Evolutionary conservation across 2,329 filamentous ascomycete species (phyloP).

Genomic region (Microsporum audouinii): DNA sequence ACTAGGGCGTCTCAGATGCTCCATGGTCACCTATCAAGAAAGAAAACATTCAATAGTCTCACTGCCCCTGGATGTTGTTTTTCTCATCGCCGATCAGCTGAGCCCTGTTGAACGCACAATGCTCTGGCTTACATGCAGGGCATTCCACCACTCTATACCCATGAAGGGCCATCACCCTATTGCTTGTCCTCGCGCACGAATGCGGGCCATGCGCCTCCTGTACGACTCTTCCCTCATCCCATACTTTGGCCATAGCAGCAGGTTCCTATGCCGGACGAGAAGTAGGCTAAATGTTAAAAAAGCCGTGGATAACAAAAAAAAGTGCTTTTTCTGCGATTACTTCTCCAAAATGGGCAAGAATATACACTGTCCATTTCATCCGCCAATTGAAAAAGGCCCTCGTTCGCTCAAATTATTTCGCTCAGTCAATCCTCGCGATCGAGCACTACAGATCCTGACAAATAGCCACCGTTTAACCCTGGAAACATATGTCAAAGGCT

Average conservation of each 20-base stretch:
- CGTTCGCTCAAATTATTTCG: neutral
- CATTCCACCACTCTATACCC: slow-evolving; percentile 4
- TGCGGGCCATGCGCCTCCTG: slow-evolving; percentile 2
- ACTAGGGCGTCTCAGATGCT: neutral
- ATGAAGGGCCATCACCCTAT: neutral
- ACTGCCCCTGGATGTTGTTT: slow-evolving; percentile 5
- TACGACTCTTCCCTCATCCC: slow-evolving; percentile 5
- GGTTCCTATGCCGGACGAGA: neutral
- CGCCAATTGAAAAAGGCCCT: neutral
- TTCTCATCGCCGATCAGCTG: slow-evolving; percentile 14
- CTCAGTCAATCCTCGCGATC: neutral
- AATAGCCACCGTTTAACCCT: neutral
- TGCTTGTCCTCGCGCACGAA: neutral
- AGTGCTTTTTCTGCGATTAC: neutral
- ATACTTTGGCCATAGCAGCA: neutral
- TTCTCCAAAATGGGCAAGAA: neutral
- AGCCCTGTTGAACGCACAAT: slow-evolving; percentile 17
- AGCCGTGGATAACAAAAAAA: neutral
- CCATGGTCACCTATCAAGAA: neutral
- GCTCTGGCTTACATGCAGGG: slow-evolving; percentile 16
- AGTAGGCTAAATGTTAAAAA: neutral
- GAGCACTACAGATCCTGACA: neutral
- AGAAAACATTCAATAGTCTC: neutral
- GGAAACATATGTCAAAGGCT: neutral
- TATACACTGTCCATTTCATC: slow-evolving; percentile 9